These are phyloP conservation scores for Mycena amicta DNA, from an alignment of 768 basidiomycete genomes.

Conservation along the genomic window DNA sequence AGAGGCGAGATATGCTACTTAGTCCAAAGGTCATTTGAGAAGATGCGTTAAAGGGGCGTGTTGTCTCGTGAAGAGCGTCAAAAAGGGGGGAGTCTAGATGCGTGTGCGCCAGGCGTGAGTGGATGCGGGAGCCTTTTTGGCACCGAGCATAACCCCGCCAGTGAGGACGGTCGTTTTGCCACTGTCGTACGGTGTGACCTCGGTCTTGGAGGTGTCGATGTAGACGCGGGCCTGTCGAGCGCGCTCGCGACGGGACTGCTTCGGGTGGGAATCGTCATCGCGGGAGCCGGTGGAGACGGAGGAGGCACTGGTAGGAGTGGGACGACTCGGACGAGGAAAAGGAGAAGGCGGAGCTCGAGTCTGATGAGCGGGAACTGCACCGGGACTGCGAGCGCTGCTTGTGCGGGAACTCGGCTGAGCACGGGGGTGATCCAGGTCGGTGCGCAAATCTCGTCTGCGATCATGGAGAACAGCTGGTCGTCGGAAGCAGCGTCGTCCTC, in stretches of 20 bases:
- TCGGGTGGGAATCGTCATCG: slow-evolving; percentile 33
- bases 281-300: slow-evolving; percentile 31
- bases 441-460: slow-evolving; percentile 69
- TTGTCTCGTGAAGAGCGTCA: slow-evolving; percentile 21
- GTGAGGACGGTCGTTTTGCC: slow-evolving; percentile 88
- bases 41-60: not conserved
- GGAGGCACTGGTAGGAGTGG: slow-evolving; percentile 48
- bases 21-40: slow-evolving; percentile 3
- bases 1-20: slow-evolving; percentile 12
- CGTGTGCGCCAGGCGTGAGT: slow-evolving; percentile 58
- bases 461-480: slow-evolving; percentile 72
- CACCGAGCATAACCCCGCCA: slow-evolving; percentile 86
- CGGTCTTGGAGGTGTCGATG: slow-evolving; percentile 73
- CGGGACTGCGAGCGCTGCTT: slow-evolving; percentile 61
- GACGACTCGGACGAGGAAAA: slow-evolving; percentile 51
- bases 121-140: slow-evolving; percentile 31
- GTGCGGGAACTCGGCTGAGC: slow-evolving; percentile 58
- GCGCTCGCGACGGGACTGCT: slow-evolving; percentile 69
- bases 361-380: slow-evolving; percentile 71
- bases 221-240: slow-evolving; percentile 71
- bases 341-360: slow-evolving; percentile 68
- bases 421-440: slow-evolving; percentile 73
- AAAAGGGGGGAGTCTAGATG: slow-evolving; percentile 36
- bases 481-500: slow-evolving; percentile 74
- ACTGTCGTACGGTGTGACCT: slow-evolving; percentile 84